Evolutionary conservation across 257 asterid genomes (phyloP).

Genomic region (Solanum habrochaites): DNA sequence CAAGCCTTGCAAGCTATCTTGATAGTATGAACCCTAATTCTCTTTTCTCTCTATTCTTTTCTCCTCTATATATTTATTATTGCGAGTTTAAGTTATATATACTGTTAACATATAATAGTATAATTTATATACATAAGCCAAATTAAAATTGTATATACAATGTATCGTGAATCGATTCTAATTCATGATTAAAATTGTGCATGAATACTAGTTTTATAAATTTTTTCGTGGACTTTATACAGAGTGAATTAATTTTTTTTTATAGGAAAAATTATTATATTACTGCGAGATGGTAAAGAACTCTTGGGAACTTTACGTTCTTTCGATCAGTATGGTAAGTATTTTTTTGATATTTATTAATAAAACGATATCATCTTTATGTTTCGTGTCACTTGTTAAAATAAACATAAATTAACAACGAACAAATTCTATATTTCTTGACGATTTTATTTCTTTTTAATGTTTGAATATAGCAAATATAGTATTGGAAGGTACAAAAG

Average conservation of each 20-base stretch:
- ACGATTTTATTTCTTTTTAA: background rate
- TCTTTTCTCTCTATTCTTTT: background rate
- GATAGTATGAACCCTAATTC: slow-evolving; percentile 5
- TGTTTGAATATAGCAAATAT: slow-evolving; percentile 15
- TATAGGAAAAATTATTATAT: slow-evolving; percentile 4
- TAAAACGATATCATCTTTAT: no score
- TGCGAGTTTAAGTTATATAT: background rate
- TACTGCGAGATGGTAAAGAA: slow-evolving; percentile 12
- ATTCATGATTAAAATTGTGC: background rate
- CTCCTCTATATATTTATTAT: background rate
- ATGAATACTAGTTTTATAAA: background rate
- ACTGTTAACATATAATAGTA: background rate
- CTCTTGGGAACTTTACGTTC: slow-evolving; percentile 14
- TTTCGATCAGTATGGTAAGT: slow-evolving; percentile 16
- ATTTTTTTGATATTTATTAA: background rate
- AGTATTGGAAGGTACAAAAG: slow-evolving; percentile 18
- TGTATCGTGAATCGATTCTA: background rate
- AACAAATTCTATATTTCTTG: background rate
- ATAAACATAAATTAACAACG: background rate
- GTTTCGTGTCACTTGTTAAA: no score
- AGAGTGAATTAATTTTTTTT: background rate
- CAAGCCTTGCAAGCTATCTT: slow-evolving; percentile 25
- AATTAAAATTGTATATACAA: background rate
- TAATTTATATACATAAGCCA: background rate
- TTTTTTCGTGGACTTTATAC: background rate